Evolutionary conservation across 192 early-diverging fungal species (phyloP), one percentile per base, ranked within the genome.

Genomic region (Linnemannia zychae): DNA sequence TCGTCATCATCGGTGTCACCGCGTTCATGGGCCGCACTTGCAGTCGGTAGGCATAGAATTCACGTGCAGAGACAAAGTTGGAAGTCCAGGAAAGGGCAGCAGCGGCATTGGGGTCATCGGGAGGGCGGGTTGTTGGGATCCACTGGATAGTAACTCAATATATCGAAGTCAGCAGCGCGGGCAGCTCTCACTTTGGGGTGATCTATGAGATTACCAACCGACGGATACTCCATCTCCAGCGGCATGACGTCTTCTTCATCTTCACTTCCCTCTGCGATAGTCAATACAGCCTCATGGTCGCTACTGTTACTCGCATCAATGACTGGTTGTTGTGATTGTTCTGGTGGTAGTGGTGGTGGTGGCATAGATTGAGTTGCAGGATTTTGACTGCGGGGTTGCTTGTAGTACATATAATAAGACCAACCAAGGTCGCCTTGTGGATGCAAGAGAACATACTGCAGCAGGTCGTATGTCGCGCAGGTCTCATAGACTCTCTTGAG

Each of bases 11-110:
- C 40, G 40, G 40, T 44, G 4, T 36, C 17, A 9, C 2, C 5
- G 4, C 36, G 47, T 63, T 44, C 33, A 40, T 36, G 38, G 28
- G 36, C 11, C 77, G 31, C 20, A 71, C 49, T 36, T 78, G 76
- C 34, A 78, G 15, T 57, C 68, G 24, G 28, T 78, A 78, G 12
- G 77, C 40, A n/a, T 78, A 78, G 18, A 60, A 78, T 37, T 78
- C 68, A 17, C 68, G 68, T 40, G 20, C 28, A 4, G 68, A 40
- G 16, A 71, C 49, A 44, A 17, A 57, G 4, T 15, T 9, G 40
- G 40, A 44, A 44, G 40, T 44, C n/a, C n/a, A n/a, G 4, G 18
- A 12, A 9, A 50, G 20, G 38, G 46, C 34, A 50, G 31, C 20
- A 36, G 5, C 48, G 28, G n/a, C 76, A 24, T 68, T 66, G 12